Percentiles rank a stretch among this genome's conserved stretches.
Evolutionary conservation across 805 yeast species (phyloP).

Genomic region (Candida pini): DNA sequence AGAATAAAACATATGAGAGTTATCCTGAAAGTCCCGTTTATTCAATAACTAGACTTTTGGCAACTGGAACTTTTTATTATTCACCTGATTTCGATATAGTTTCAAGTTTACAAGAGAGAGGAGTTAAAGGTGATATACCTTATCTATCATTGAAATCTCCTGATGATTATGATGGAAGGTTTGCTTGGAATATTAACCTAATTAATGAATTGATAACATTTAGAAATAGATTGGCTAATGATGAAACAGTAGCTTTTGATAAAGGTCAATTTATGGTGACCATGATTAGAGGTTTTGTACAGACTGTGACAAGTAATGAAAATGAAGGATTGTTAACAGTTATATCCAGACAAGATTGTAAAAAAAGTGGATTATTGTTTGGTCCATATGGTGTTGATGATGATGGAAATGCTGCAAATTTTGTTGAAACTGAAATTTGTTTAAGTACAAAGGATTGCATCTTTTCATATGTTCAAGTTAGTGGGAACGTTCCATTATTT

Average conservation of each 20-base stretch:
- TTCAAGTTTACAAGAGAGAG: constrained; percentile 40
- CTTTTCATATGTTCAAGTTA: constrained; percentile 38
- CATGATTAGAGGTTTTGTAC: constrained; percentile 47
- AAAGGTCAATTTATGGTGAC: constrained; percentile 41
- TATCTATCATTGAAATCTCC: constrained; percentile 22
- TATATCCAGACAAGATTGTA: constrained; percentile 47
- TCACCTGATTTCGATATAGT: constrained; percentile 43
- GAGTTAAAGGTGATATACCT: constrained; percentile 21
- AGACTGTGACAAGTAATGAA: constrained; percentile 26
- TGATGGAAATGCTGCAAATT: constrained; percentile 47
- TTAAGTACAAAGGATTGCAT: constrained; percentile 36
- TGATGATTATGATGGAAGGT: constrained; percentile 40
- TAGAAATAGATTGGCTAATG: constrained; percentile 35
- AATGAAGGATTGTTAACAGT: constrained; percentile 39
- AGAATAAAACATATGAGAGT: constrained; percentile 14
- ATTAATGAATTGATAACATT: constrained; percentile 40
- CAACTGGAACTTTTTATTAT: constrained; percentile 44
- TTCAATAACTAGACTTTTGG: constrained; percentile 38
- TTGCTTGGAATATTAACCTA: constrained; percentile 49
- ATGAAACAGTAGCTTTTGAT: constrained; percentile 39
- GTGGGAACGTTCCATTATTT: constrained; percentile 52
- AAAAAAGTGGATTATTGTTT: constrained; percentile 41
- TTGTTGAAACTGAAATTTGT: constrained; percentile 46
- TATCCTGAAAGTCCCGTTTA: constrained; percentile 33
- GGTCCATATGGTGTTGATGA: constrained; percentile 59